A percentile compares a stretch with the other conserved stretches of the same genome.
Conservation (phyloP, 306 rosid genomes). For the Quercus bicolor region DNA sequence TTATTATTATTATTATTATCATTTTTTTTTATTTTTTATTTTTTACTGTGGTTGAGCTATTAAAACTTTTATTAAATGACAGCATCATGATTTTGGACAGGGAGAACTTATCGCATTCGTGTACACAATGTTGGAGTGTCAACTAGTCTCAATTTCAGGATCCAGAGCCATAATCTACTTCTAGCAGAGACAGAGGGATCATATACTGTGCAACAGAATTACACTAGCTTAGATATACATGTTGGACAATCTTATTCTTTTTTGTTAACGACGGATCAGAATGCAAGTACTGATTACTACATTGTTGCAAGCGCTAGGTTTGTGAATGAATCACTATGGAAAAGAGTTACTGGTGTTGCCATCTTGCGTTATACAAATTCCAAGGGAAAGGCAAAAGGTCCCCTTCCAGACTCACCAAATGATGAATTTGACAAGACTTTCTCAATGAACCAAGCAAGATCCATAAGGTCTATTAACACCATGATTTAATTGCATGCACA, state of each 20-base stretch:
- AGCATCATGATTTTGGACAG: slow-evolving; percentile 41
- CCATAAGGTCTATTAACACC: slow-evolving; percentile 66
- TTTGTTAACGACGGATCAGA: slow-evolving; percentile 78
- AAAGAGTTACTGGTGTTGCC: slow-evolving; percentile 87
- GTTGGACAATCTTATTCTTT: slow-evolving; percentile 97
- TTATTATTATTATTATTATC: neutral
- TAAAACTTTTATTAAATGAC: neutral
- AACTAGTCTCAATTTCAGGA: slow-evolving; percentile 88
- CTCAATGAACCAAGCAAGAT: slow-evolving; percentile 99
- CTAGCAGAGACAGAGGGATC: slow-evolving; percentile 92
- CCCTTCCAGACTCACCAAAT: slow-evolving; percentile 71
- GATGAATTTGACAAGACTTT: slow-evolving; percentile 87
- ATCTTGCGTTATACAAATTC: slow-evolving; percentile 83
- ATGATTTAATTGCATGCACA: neutral
- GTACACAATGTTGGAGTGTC: slow-evolving; percentile 94
- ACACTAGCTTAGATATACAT: slow-evolving; percentile 91
- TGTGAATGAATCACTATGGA: slow-evolving; percentile 81
- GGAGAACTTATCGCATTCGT: slow-evolving; percentile 83
- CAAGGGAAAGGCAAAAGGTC: slow-evolving; percentile 91
- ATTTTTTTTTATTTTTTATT: too few species aligned
- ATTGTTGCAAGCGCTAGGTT: slow-evolving; percentile 93
- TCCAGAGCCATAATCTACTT: slow-evolving; percentile 89
- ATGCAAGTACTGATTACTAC: slow-evolving; percentile 93
- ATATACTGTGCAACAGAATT: slow-evolving; percentile 89
- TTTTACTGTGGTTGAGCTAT: slow-evolving; percentile 1